Evolutionary conservation across 768 basidiomycete genomes (phyloP).

Genomic region (Rickenella mellea): DNA sequence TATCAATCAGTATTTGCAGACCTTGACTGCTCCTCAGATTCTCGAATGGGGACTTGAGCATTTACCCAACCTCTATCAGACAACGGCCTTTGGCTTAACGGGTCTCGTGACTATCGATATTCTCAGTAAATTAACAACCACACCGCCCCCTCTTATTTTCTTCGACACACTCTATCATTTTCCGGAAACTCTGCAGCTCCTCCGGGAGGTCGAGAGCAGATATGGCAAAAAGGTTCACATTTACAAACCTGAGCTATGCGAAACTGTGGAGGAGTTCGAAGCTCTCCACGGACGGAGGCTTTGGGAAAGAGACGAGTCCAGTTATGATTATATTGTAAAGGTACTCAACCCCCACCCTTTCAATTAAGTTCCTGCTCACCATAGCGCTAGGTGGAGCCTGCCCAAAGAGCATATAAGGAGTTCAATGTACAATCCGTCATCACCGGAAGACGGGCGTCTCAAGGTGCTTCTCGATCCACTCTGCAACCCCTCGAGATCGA

Average conservation of each 20-base stretch:
- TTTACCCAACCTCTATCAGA: conserved; percentile 79
- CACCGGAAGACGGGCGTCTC: conserved; percentile 89
- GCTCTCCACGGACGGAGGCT: conserved; percentile 64
- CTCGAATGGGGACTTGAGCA: conserved; percentile 77
- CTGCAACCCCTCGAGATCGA: conserved; percentile 88
- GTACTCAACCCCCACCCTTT: conserved; percentile 26
- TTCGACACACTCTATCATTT: conserved; percentile 97
- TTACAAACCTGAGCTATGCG: conserved; percentile 69
- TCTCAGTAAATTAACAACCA: conserved; percentile 70
- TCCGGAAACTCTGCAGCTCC: conserved; percentile 82
- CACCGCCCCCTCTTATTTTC: conserved; percentile 83
- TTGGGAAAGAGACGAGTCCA: conserved; percentile 83
- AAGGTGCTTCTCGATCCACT: conserved; percentile 81
- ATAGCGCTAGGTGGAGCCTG: conserved; percentile 74
- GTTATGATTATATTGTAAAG: conserved; percentile 91
- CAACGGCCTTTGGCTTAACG: conserved; percentile 94
- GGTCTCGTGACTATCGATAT: conserved; percentile 92
- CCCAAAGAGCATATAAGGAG: conserved; percentile 74
- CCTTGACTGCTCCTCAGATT: conserved; percentile 74
- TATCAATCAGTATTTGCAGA: conserved; percentile 68
- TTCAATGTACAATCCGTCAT: conserved; percentile 80
- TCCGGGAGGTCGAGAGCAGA: conserved; percentile 65
- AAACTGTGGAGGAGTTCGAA: conserved; percentile 68
- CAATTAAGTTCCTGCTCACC: neutral
- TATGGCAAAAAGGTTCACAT: conserved; percentile 71